These are phyloP conservation scores for Epichloe uncinata DNA, from an alignment of 2,329 filamentous ascomycete genomes.

Conservation along the genomic window DNA sequence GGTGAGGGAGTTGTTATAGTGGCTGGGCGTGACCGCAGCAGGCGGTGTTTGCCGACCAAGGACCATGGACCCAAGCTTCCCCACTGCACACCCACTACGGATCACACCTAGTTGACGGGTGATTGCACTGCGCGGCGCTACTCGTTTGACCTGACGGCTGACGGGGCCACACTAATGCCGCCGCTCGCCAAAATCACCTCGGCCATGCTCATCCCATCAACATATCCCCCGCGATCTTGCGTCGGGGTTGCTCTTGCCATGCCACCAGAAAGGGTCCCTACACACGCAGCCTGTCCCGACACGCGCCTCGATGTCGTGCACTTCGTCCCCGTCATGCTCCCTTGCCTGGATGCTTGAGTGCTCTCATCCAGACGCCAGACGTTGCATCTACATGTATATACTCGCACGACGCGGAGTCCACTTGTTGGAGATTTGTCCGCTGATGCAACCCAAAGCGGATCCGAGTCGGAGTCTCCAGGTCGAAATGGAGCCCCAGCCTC, in stretches of 20 bases:
- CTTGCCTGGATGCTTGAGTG: neutral
- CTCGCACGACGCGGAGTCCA: neutral
- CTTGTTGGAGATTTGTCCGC: neutral
- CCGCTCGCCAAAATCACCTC: neutral
- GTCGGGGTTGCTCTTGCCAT: neutral
- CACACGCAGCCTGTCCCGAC: neutral
- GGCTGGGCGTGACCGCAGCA: conserved; percentile 12
- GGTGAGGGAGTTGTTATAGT: neutral
- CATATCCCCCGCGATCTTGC: neutral
- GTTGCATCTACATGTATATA: too few species aligned
- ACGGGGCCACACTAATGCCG: neutral
- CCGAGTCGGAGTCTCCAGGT: neutral
- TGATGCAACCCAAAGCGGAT: neutral
- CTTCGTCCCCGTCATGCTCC: neutral
- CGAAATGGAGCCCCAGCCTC: neutral
- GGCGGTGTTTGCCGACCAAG: conserved; percentile 10
- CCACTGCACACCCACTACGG: neutral
- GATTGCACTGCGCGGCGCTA: neutral
- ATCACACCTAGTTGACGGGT: neutral
- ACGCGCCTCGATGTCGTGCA: neutral
- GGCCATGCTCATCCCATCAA: neutral
- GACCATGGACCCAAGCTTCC: neutral
- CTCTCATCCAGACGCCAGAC: neutral
- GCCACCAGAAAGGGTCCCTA: neutral
- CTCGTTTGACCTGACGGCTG: too few species aligned